phyloP scores from a whole-genome alignment of 345 rosid species.

The Sonneratia caseolaris region DNA sequence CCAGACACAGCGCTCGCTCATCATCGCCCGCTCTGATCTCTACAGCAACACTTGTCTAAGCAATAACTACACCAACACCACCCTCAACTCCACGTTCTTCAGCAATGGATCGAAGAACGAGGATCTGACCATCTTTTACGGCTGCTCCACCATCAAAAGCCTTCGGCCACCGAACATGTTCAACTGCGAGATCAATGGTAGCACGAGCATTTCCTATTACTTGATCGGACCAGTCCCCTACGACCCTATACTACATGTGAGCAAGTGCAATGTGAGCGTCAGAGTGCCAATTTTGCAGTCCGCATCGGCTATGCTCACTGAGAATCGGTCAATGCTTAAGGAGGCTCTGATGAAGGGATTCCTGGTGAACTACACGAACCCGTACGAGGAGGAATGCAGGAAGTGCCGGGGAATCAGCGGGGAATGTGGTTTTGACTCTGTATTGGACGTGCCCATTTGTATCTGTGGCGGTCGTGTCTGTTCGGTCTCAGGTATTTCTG shows the following conservation, averaged over 20 bases:
- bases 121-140: slow-evolving; percentile 16
- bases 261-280: slow-evolving; percentile 12
- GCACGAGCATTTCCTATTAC: slow-evolving; percentile 11
- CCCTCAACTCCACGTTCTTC: slow-evolving; percentile 17
- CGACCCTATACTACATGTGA: slow-evolving; percentile 3
- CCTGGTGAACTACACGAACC: slow-evolving; percentile 12
- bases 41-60: slow-evolving; percentile 17
- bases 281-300: slow-evolving; percentile 10
- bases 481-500: slow-evolving; percentile 10
- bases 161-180: slow-evolving; percentile 8
- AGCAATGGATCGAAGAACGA: neutral
- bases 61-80: slow-evolving; percentile 10
- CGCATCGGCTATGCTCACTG: neutral
- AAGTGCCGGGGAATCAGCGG: slow-evolving; percentile 15
- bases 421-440: slow-evolving; percentile 27
- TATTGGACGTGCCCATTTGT: slow-evolving; percentile 17
- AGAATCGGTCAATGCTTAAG: slow-evolving; percentile 11
- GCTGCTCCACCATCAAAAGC: slow-evolving; percentile 1
- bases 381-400: slow-evolving; percentile 14
- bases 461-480: slow-evolving; percentile 25
- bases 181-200: slow-evolving; percentile 12
- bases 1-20: slow-evolving; percentile 12
- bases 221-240: slow-evolving; percentile 14
- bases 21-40: slow-evolving; percentile 21
- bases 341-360: slow-evolving; percentile 32